These are phyloP conservation scores for Gypsophila paniculata DNA, from an alignment of 179 eudicot genomes.

Conservation along the genomic window DNA sequence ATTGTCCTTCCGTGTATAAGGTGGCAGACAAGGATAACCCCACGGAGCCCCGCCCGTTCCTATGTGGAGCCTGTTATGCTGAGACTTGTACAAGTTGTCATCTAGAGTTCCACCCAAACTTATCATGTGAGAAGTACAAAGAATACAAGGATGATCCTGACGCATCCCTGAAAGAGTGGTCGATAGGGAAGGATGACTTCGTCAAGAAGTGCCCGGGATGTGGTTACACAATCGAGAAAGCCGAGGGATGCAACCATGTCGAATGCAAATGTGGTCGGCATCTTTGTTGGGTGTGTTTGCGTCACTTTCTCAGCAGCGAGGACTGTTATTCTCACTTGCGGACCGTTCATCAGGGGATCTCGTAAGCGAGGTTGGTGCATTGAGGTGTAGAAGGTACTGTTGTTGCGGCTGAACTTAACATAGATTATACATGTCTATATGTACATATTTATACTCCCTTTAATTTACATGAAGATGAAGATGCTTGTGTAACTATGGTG, in stretches of 20 bases:
- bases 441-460: neutral
- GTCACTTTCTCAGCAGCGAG: conserved; percentile 40
- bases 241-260: conserved; percentile 85
- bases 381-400: neutral
- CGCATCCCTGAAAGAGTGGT: conserved; percentile 68
- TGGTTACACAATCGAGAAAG: conserved; percentile 74
- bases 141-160: conserved; percentile 86
- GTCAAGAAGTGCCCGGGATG: conserved; percentile 75
- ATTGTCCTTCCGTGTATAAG: conserved; percentile 74
- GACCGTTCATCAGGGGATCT: conserved; percentile 49
- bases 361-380: conserved; percentile 15
- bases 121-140: conserved; percentile 72
- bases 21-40: conserved; percentile 32
- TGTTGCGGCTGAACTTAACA: neutral
- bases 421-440: neutral
- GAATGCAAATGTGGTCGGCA: conserved; percentile 83
- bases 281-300: conserved; percentile 87
- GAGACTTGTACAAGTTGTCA: conserved; percentile 84
- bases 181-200: conserved; percentile 65
- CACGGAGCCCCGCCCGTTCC: conserved; percentile 39
- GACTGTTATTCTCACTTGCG: conserved; percentile 74
- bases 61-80: conserved; percentile 74
- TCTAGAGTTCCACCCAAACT: conserved; percentile 62
- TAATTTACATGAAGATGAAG: too few relatives aligned
- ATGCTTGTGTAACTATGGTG: conserved; percentile 2